Conservation (phyloP, 2,329 filamentous ascomycete species). For the Thielaviopsis musarum region DNA sequence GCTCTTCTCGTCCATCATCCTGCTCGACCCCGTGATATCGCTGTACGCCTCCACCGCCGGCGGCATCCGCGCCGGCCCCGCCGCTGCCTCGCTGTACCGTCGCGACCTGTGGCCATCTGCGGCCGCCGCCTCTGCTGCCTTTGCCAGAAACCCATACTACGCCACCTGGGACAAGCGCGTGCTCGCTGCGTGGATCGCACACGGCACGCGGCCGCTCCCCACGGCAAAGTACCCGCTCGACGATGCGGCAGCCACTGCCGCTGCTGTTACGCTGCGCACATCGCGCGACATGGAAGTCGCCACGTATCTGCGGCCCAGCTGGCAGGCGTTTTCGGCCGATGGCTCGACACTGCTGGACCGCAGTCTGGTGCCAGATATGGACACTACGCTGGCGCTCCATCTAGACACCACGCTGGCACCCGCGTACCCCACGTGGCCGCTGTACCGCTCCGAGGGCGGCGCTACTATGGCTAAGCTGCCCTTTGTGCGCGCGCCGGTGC, state of each 20-base stretch:
- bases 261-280: conserved; percentile 55
- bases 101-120: conserved; percentile 73
- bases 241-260: conserved; percentile 9
- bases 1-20: conserved; percentile 55
- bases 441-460: conserved; percentile 51
- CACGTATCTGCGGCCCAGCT: conserved; percentile 52
- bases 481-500: conserved; percentile 42
- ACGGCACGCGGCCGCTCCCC: conserved; percentile 53
- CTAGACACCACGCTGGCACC: conserved; percentile 20
- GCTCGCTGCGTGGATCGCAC: conserved; percentile 52
- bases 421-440: conserved; percentile 27
- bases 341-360: conserved; percentile 25
- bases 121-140: conserved; percentile 46
- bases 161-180: conserved; percentile 62
- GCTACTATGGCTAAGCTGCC: conserved; percentile 40
- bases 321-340: conserved; percentile 24
- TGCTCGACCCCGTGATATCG: conserved; percentile 73
- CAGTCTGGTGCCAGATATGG: conserved; percentile 28
- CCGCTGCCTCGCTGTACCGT: conserved; percentile 49
- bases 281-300: conserved; percentile 75
- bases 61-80: conserved; percentile 19
- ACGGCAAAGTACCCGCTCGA: conserved; percentile 16
- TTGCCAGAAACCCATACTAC: conserved; percentile 55
- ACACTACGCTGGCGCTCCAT: conserved; percentile 23
- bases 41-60: conserved; percentile 19